These are phyloP conservation scores for Solanum pimpinellifolium DNA, from an alignment of 257 asterid species.

Conservation along the genomic window DNA sequence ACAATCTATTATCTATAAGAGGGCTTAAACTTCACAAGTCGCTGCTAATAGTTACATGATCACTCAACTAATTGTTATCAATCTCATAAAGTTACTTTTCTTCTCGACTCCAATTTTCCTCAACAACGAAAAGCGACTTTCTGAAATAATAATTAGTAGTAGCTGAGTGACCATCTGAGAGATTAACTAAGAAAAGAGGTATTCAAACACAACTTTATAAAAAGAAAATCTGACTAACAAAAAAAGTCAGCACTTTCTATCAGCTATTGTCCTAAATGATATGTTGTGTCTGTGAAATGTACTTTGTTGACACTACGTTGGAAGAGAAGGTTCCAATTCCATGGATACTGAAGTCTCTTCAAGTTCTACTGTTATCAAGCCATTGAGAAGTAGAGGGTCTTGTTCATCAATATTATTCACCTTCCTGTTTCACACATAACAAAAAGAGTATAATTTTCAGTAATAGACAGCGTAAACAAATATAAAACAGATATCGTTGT, in stretches of 20 bases:
- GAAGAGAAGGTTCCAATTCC: background rate
- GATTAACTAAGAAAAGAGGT: too few relatives aligned
- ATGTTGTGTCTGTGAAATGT: background rate
- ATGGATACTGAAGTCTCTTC: conserved; percentile 34
- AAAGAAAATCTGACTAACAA: background rate
- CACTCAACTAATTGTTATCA: too few relatives aligned
- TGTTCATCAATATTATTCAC: conserved; percentile 30
- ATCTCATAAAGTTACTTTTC: too few relatives aligned
- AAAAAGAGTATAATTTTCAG: background rate
- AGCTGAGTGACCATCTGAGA: background rate
- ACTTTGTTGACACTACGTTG: conserved; percentile 1
- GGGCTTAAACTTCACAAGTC: background rate
- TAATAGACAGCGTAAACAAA: background rate
- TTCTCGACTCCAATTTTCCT: too few relatives aligned
- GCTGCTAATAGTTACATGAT: background rate
- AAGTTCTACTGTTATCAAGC: conserved; percentile 21
- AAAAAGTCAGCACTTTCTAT: background rate
- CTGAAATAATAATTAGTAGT: too few relatives aligned
- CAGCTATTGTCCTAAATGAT: background rate
- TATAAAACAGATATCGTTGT: background rate
- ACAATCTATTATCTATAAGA: background rate
- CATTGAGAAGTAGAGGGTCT: conserved; percentile 34
- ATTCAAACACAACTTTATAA: background rate
- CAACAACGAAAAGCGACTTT: too few relatives aligned
- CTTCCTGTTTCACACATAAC: conserved; percentile 14